Percentiles rank a stretch among this genome's conserved stretches.
phyloP scores from a whole-genome alignment of 192 early-diverging fungal genomes.

The Funneliformis geosporum region DNA sequence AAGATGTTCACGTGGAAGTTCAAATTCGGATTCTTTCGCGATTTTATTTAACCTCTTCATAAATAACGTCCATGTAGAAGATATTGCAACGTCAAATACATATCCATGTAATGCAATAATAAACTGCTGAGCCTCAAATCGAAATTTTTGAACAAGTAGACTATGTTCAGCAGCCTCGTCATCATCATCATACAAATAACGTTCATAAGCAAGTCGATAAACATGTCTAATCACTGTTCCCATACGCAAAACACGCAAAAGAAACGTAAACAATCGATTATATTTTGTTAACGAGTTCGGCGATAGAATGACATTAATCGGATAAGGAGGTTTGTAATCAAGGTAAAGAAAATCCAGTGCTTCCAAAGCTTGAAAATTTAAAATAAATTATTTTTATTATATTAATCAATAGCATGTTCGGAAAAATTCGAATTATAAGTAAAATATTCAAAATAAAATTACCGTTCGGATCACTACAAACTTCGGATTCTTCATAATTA shows the following conservation, averaged over 20 bases:
- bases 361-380: constrained; percentile 38
- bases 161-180: constrained; percentile 23
- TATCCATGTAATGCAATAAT: constrained; percentile 49
- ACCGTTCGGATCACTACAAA: constrained; percentile 49
- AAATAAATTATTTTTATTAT: background rate
- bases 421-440: background rate
- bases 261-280: constrained; percentile 51
- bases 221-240: constrained; percentile 42
- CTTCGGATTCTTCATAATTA: constrained; percentile 37
- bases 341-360: constrained; percentile 56
- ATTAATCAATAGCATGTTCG: background rate
- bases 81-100: constrained; percentile 45
- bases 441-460: background rate
- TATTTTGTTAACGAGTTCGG: constrained; percentile 45
- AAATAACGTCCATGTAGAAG: constrained; percentile 46
- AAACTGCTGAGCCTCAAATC: constrained; percentile 54
- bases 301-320: constrained; percentile 48
- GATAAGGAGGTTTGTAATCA: constrained; percentile 48
- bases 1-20: background rate
- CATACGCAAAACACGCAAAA: constrained; percentile 44
- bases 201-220: constrained; percentile 35
- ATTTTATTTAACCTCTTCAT: constrained; percentile 41
- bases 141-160: constrained; percentile 40
- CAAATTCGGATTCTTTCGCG: constrained; percentile 34
- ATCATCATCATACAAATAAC: constrained; percentile 28